Evolutionary conservation across 345 rosid genomes (phyloP).

Genomic region (Lepidium africanum): DNA sequence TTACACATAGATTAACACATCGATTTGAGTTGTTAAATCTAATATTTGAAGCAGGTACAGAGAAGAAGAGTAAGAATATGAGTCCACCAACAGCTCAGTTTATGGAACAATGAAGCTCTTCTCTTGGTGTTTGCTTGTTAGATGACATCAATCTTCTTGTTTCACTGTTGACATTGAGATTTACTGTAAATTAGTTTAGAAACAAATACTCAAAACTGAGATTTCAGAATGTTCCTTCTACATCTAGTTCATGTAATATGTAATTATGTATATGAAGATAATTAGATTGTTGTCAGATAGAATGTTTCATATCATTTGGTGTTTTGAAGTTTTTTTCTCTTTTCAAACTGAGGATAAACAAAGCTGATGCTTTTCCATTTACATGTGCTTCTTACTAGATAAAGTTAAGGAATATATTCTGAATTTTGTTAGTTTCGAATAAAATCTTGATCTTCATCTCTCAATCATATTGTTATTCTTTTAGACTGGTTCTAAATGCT

Average conservation of each 20-base stretch:
- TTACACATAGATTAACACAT: not conserved
- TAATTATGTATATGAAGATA: not conserved
- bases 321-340: not conserved
- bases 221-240: not conserved
- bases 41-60: not conserved
- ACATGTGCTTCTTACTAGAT: not conserved
- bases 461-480: not conserved
- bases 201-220: not conserved
- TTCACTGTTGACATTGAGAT: not conserved
- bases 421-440: not conserved
- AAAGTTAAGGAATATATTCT: not conserved
- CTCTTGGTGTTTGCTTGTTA: not conserved
- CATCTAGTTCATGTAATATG: not conserved
- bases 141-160: not conserved
- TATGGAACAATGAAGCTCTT: conserved; percentile 47
- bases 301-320: not conserved
- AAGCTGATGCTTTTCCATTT: not conserved
- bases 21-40: not conserved
- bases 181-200: not conserved
- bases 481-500: not conserved
- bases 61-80: conserved; percentile 48
- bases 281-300: not conserved
- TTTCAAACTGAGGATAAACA: not conserved
- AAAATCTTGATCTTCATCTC: not conserved
- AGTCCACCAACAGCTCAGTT: conserved; percentile 66